Percentiles rank a stretch among this genome's conserved stretches.
These are phyloP conservation scores for Polychaeton citri DNA, from an alignment of 2,329 filamentous ascomycete genomes.

Conservation along the genomic window DNA sequence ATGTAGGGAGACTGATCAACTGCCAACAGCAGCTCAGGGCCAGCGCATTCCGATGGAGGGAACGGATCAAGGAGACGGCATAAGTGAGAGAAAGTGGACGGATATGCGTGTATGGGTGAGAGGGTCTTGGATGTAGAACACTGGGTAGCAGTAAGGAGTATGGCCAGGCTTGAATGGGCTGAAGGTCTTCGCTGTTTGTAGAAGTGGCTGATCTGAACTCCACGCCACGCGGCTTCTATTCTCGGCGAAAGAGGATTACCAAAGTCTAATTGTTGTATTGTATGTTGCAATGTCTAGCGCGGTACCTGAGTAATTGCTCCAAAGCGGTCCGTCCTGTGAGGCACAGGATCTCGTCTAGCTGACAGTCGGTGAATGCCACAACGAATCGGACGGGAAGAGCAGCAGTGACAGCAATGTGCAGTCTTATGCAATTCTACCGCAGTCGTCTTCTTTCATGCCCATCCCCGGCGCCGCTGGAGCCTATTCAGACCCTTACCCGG, in stretches of 20 bases:
- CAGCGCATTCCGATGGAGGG: not conserved
- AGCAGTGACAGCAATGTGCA: not conserved
- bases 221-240: too few relatives aligned
- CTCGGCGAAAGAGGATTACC: too few relatives aligned
- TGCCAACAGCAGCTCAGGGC: too few relatives aligned
- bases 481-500: too few relatives aligned
- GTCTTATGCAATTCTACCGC: not conserved
- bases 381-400: not conserved
- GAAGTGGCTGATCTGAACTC: not conserved
- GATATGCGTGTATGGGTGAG: too few relatives aligned
- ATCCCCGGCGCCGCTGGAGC: not conserved
- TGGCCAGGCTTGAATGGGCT: not conserved
- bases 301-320: too few relatives aligned
- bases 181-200: not conserved
- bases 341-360: too few relatives aligned
- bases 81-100: too few relatives aligned
- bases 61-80: not conserved
- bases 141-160: not conserved
- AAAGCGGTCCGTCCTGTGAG: too few relatives aligned
- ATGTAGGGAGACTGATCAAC: not conserved
- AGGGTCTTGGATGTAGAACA: not conserved
- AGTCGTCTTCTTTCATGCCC: not conserved
- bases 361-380: not conserved
- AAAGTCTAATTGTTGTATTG: too few relatives aligned
- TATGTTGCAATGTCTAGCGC: too few relatives aligned